Evolutionary conservation across 78 protist species (phyloP).

Genomic region (Pigoraptor vietnamica): DNA sequence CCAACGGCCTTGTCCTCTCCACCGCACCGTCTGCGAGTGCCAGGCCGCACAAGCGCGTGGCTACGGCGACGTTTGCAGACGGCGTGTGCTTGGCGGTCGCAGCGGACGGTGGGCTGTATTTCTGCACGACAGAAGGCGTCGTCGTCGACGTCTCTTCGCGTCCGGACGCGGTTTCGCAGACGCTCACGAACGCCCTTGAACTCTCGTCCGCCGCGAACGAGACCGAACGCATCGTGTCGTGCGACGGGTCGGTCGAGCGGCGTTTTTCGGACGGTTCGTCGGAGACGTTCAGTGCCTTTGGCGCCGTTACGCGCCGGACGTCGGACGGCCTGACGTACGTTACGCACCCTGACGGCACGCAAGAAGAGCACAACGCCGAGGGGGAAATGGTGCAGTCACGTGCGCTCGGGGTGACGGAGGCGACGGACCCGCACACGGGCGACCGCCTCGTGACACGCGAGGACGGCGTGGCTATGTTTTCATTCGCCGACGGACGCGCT

Average conservation of each 20-base stretch:
- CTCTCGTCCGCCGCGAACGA: neutral
- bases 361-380: neutral
- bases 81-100: neutral
- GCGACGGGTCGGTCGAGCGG: neutral
- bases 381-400: neutral
- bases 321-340: neutral
- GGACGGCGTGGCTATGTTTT: neutral
- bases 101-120: neutral
- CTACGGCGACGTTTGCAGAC: neutral
- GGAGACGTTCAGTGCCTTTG: neutral
- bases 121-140: neutral
- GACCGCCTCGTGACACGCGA: neutral
- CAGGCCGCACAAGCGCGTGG: no score
- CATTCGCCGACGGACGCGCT: neutral
- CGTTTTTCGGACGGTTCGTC: neutral
- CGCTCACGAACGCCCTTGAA: neutral
- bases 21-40: no score
- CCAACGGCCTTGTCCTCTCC: no score
- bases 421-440: neutral
- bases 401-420: neutral
- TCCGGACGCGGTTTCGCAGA: neutral
- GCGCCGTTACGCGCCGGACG: neutral
- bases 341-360: neutral
- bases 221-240: neutral
- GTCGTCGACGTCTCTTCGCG: neutral